Percentiles rank a stretch among this genome's conserved stretches.
Conservation (phyloP, 1,284 basidiomycete species). For the Sphaerobolus stellatus region DNA sequence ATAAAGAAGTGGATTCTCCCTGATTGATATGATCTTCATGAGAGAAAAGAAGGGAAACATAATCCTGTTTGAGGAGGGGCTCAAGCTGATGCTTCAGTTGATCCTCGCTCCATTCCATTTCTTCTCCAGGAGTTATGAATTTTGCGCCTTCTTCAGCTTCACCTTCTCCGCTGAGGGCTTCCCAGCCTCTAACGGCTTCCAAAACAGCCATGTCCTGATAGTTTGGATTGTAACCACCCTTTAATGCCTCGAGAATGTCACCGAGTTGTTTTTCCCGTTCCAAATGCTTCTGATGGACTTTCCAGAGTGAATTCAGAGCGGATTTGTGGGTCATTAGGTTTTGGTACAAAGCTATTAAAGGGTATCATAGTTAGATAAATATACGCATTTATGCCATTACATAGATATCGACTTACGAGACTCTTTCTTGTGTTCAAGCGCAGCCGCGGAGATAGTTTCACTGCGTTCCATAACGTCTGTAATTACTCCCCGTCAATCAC, state of each 20-base stretch:
- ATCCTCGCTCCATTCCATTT: constrained; percentile 54
- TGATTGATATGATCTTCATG: constrained; percentile 65
- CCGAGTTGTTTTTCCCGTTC: constrained; percentile 76
- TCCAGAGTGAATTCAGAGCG: constrained; percentile 75
- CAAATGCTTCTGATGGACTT: constrained; percentile 69
- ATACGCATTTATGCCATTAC: no score
- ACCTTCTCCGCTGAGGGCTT: constrained; percentile 63
- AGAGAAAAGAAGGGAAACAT: constrained; percentile 70
- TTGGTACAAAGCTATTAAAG: constrained; percentile 70
- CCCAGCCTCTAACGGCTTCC: constrained; percentile 93
- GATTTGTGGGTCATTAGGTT: constrained; percentile 72
- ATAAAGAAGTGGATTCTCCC: constrained; percentile 46
- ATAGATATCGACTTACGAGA: constrained; percentile 61
- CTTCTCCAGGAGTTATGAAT: constrained; percentile 35
- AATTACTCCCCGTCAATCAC: no score
- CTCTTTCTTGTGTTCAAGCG: constrained; percentile 77
- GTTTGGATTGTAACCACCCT: constrained; percentile 93
- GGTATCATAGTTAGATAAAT: constrained; percentile 32
- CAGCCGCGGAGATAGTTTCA: constrained; percentile 71
- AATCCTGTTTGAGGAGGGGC: constrained; percentile 66
- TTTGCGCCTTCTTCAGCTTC: constrained; percentile 32
- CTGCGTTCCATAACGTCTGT: constrained; percentile 67
- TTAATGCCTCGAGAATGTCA: constrained; percentile 81
- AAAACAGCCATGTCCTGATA: constrained; percentile 99
- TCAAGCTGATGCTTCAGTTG: constrained; percentile 63